Percentiles rank a stretch among this genome's conserved stretches.
Evolutionary conservation across 345 rosid species (phyloP).

Genomic region (Firmiana major): DNA sequence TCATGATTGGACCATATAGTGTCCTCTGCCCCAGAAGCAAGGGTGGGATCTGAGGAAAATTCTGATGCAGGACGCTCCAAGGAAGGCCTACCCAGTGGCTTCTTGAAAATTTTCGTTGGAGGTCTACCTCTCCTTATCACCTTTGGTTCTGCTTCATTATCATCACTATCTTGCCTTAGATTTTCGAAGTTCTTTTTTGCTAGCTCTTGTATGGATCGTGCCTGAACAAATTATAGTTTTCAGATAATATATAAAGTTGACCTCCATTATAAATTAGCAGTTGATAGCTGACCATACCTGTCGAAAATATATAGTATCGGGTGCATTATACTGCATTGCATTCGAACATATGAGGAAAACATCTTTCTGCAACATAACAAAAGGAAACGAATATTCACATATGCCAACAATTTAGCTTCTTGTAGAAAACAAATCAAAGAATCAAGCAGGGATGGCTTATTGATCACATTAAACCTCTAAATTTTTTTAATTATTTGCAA

Average conservation of each 20-base stretch:
- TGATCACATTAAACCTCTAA: neutral
- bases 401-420: neutral
- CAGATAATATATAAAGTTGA: slow-evolving; percentile 7
- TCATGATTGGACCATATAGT: slow-evolving; percentile 31
- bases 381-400: slow-evolving; percentile 3
- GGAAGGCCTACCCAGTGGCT: slow-evolving; percentile 45
- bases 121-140: slow-evolving; percentile 67
- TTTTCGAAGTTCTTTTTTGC: slow-evolving; percentile 77
- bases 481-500: neutral
- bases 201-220: slow-evolving; percentile 78
- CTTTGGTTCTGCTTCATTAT: slow-evolving; percentile 45
- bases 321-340: slow-evolving; percentile 87
- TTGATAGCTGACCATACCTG: slow-evolving; percentile 50
- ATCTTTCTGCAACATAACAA: slow-evolving; percentile 51
- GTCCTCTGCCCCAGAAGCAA: slow-evolving; percentile 47
- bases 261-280: neutral
- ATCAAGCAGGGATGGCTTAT: neutral
- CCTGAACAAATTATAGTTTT: slow-evolving; percentile 39
- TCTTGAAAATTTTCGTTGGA: slow-evolving; percentile 47
- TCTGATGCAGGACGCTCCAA: slow-evolving; percentile 39
- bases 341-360: slow-evolving; percentile 74
- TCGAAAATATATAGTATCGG: slow-evolving; percentile 72
- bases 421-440: neutral
- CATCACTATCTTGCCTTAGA: slow-evolving; percentile 82
- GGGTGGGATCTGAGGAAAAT: slow-evolving; percentile 48